Evolutionary conservation across 202 grass and related monocot genomes (phyloP), one percentile per base, ranked within the genome.

Genomic region (Panicum hallii): DNA sequence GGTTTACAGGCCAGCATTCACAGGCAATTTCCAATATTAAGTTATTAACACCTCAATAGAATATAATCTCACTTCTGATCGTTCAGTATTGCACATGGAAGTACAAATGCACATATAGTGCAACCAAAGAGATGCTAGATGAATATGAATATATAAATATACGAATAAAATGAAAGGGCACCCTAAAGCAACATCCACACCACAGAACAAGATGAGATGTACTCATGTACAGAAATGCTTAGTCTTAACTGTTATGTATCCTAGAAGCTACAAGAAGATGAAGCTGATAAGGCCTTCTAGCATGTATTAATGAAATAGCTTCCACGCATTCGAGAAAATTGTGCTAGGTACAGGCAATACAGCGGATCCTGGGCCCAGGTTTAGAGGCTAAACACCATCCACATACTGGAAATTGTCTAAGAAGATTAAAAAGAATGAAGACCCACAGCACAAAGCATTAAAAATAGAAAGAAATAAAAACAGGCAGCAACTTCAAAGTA

Each of bases 21-120:
- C 20, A 86, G 1, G 14, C n/a, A n/a, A 81, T 30, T 75, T 28
- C 5, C 1, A 78, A 77, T 65, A 62, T 16, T 44, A 82, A 83
- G 19, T 60, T 11, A 54, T 6, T 47, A 65, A 73, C 11, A 50
- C 2, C 11, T 19, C 72, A 43, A 15, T 77, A 55, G 47, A 9
- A 11, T 82, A 67, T 57, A 78, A 73, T 83, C 52, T 9, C 63
- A 86, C 34, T 32, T 0, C 41, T 74, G 40, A 68, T 22, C 53
- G 43, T 53, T 72, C 4, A 4, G 5, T 60, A 64, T 75, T 57
- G 15, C 23, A 77, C 13, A 67, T 72, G 77, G 20, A 60, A 34
- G 41, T 36, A 57, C 12, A 42, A 16, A 36, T 23, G 9, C 50
- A 84, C 23, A 82, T 72, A 72, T 2, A 81, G 52, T 63, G 58